Conservation (phyloP, 371 early-diverging fungal genomes). For the Mortierella sp. region DNA sequence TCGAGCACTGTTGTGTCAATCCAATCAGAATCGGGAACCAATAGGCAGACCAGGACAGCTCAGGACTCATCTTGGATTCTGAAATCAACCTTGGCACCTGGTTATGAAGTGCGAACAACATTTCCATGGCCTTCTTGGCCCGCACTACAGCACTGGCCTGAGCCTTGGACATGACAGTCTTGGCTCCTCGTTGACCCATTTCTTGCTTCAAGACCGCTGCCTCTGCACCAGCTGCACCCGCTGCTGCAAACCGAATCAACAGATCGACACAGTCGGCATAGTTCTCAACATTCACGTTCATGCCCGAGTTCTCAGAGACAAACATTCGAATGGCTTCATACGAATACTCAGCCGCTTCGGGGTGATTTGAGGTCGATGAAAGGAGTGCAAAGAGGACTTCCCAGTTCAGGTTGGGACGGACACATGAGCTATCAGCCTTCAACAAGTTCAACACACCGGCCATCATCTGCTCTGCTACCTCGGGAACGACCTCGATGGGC, state of each 20-base stretch:
- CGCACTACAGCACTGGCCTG: slow-evolving; percentile 64
- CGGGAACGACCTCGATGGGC: slow-evolving; percentile 72
- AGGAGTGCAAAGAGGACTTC: slow-evolving; percentile 61
- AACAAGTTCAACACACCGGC: slow-evolving; percentile 78
- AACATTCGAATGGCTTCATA: slow-evolving; percentile 67
- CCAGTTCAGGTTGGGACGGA: slow-evolving; percentile 57
- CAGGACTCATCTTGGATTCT: slow-evolving; percentile 55
- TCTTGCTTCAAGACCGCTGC: slow-evolving; percentile 43
- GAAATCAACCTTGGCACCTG: slow-evolving; percentile 66
- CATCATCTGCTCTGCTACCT: slow-evolving; percentile 83
- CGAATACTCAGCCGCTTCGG: slow-evolving; percentile 65
- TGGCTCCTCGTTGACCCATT: slow-evolving; percentile 42
- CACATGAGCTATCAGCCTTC: slow-evolving; percentile 60
- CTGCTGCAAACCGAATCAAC: slow-evolving; percentile 62
- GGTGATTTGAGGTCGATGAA: slow-evolving; percentile 62
- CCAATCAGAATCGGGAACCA: slow-evolving; percentile 79
- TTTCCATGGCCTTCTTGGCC: slow-evolving; percentile 69
- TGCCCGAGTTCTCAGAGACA: slow-evolving; percentile 58
- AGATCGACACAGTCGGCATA: slow-evolving; percentile 77
- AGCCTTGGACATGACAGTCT: slow-evolving; percentile 43
- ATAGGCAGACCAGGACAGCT: slow-evolving; percentile 70
- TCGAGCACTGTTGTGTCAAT: slow-evolving; percentile 71
- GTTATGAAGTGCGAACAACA: slow-evolving; percentile 64
- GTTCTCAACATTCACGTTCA: slow-evolving; percentile 59
- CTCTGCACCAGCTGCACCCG: slow-evolving; percentile 55